These are phyloP conservation scores for Rhodomyrtus tomentosa DNA, from an alignment of 345 rosid species.

Conservation along the genomic window DNA sequence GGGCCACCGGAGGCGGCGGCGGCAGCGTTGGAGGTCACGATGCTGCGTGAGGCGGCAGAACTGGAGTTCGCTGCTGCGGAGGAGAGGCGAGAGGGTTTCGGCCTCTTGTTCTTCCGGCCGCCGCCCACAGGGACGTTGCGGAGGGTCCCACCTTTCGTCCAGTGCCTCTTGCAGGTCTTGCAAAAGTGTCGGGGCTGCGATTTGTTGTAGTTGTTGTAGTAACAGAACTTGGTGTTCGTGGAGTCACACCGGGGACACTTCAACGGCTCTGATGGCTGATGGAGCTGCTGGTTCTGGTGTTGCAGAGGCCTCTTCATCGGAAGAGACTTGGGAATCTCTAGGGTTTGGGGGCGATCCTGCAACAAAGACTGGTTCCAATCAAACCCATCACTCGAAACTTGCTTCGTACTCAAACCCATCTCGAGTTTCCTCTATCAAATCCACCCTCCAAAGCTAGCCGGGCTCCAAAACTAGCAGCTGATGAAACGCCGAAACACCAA, in stretches of 20 bases:
- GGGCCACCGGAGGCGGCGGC: background rate
- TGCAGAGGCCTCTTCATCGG: slow-evolving; percentile 15
- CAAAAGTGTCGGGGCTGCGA: slow-evolving; percentile 89
- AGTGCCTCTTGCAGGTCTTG: slow-evolving; percentile 87
- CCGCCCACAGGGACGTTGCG: slow-evolving; percentile 88
- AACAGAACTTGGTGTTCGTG: slow-evolving; percentile 82
- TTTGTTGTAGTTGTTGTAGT: slow-evolving; percentile 82
- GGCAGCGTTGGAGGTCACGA: background rate
- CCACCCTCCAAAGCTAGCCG: background rate
- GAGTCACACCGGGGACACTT: slow-evolving; percentile 95
- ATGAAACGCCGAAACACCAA: background rate
- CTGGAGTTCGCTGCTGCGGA: slow-evolving; percentile 1
- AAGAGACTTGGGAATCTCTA: slow-evolving; percentile 12
- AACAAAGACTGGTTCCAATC: slow-evolving; percentile 34
- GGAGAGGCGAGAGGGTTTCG: slow-evolving; percentile 2
- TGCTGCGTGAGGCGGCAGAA: background rate
- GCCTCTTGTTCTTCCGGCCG: slow-evolving; percentile 70
- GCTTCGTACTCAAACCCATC: slow-evolving; percentile 16
- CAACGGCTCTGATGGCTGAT: slow-evolving; percentile 34
- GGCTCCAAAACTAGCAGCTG: background rate
- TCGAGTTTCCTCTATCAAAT: background rate
- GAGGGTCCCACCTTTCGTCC: slow-evolving; percentile 91
- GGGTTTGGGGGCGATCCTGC: slow-evolving; percentile 18
- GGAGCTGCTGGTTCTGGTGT: background rate
- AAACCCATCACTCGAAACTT: slow-evolving; percentile 28